Base-by-base conservation (phyloP, 805 yeast species). In the Myxozyma neotropica region DNA sequence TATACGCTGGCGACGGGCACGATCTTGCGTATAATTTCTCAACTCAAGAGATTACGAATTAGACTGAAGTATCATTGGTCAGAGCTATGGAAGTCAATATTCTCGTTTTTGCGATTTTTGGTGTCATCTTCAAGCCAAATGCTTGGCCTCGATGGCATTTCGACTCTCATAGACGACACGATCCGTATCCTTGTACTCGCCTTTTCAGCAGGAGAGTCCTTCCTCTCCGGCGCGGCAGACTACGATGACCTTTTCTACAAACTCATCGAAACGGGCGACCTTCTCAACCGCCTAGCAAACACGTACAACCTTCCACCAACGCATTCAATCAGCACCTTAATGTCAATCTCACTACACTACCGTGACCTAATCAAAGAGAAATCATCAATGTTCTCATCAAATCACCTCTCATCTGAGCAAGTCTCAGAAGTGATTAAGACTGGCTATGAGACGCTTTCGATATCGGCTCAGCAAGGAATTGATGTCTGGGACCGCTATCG, bases 41-140 rank as follows among this genome's bases (percentile, higher is more conserved):
- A 62, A 35, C 52, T 62, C 24, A 62, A 59, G 51, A 48, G 61
- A 12, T 38, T 39, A 15, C 58, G 64, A 13, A 38, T 59, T 4
- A 46, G 66, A 1, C 39, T 62, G 23, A 46, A 52, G 39, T 76
- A 76, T 57, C 71, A 72, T 59, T 76, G 80, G 80, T 56, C 67
- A 8, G 76, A 74, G 49, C 64, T 77, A 36, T 75, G 78, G 76
- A 67, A 64, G 48, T 68, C 77, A 1, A 45, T 74, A 15, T 54
- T 71, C 21, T 65, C 71, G 12, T 46, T 75, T 6, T 49, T 72
- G 8, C 67, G 68, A 48, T 71, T 70, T 47, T 43, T 71, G 26
- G 54, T 62, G 33, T 35, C 8, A 51, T 48, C 45, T 21, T 55
- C 27, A n/a, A 43, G 15, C 33, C 44, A 35, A 31, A 40, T 31